Evolutionary conservation across 306 rosid species (phyloP).

Genomic region (Prinsepia uniflora): DNA sequence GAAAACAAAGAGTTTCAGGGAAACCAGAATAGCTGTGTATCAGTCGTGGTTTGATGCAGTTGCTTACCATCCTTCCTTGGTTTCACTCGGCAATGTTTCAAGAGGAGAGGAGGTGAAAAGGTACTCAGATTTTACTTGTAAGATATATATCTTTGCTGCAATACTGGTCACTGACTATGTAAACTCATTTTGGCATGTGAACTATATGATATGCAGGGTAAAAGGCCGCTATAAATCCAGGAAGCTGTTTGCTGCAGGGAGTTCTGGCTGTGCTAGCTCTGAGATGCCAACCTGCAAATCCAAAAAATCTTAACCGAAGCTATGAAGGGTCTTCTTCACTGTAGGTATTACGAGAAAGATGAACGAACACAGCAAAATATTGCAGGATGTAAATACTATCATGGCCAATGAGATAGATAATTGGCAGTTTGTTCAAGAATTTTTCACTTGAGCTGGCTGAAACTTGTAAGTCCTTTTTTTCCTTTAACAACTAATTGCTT

Average conservation of each 20-base stretch:
- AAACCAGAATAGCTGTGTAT: constrained; percentile 1
- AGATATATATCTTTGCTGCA: too few species aligned
- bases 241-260: constrained; percentile 15
- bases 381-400: too few species aligned
- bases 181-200: background rate
- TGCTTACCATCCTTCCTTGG: constrained; percentile 5
- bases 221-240: background rate
- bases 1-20: background rate
- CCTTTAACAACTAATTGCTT: background rate
- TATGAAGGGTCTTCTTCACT: constrained; percentile 48
- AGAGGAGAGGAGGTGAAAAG: constrained; percentile 8
- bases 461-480: too few species aligned
- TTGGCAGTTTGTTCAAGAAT: too few species aligned
- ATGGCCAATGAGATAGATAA: too few species aligned
- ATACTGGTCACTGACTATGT: background rate
- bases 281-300: constrained; percentile 53
- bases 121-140: background rate
- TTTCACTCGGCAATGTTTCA: constrained; percentile 13
- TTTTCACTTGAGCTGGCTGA: too few species aligned
- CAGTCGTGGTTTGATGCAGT: background rate
- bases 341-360: too few species aligned
- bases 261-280: constrained; percentile 44
- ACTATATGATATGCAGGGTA: constrained; percentile 13
- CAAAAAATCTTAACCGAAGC: constrained; percentile 48
- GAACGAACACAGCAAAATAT: too few species aligned